phyloP scores from a whole-genome alignment of 2,329 filamentous ascomycete genomes.

The Juglanconis oblonga region DNA sequence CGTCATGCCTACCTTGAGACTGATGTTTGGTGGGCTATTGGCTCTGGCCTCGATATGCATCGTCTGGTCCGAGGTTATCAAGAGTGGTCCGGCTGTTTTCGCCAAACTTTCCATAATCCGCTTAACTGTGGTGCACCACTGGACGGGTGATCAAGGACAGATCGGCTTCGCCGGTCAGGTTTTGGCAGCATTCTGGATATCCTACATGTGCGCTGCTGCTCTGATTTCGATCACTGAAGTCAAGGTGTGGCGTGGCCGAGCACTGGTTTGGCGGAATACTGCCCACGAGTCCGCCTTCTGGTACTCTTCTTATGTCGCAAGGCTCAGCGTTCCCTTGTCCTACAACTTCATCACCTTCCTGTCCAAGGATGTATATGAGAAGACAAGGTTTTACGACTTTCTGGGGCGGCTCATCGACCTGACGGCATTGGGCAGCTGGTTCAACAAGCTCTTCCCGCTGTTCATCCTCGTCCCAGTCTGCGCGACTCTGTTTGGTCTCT shows the following conservation, averaged over 20 bases:
- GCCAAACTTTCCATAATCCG: constrained; percentile 70
- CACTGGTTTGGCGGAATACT: constrained; percentile 85
- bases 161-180: constrained; percentile 85
- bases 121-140: constrained; percentile 71
- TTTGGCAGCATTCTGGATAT: constrained; percentile 81
- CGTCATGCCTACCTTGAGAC: constrained; percentile 65
- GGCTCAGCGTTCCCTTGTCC: constrained; percentile 84
- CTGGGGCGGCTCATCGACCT: constrained; percentile 80
- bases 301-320: constrained; percentile 91
- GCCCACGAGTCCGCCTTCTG: constrained; percentile 92
- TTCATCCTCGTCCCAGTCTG: constrained; percentile 82
- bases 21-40: constrained; percentile 65
- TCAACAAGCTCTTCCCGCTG: constrained; percentile 84
- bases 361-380: constrained; percentile 65
- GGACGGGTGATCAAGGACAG: constrained; percentile 65
- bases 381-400: constrained; percentile 84
- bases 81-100: constrained; percentile 56
- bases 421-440: constrained; percentile 77
- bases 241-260: constrained; percentile 95
- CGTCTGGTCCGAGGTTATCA: constrained; percentile 91
- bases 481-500: constrained; percentile 85
- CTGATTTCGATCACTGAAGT: constrained; percentile 86
- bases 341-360: constrained; percentile 98
- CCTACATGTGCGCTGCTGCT: constrained; percentile 93
- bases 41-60: constrained; percentile 76